Percentiles rank a stretch among this genome's conserved stretches.
phyloP scores from a whole-genome alignment of 139 green algal species.

The Diplosphaera chodatii region DNA sequence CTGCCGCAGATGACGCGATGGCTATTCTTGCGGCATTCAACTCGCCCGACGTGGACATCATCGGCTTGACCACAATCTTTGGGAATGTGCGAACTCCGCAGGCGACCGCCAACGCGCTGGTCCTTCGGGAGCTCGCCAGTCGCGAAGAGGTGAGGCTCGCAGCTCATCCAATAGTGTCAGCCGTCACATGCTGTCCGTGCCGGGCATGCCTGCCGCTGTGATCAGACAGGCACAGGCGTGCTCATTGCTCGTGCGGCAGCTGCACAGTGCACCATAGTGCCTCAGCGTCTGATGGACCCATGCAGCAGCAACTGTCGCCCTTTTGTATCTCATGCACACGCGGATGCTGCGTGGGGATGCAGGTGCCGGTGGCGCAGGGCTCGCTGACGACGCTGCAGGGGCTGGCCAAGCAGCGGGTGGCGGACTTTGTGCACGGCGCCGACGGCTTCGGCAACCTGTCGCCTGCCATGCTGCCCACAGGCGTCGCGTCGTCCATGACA shows the following conservation, averaged over 20 bases:
- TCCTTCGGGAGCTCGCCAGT: conserved; percentile 44
- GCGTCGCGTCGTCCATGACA: conserved; percentile 13
- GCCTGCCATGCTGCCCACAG: not conserved
- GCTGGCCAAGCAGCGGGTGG: conserved; percentile 53
- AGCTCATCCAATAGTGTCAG: too few relatives aligned
- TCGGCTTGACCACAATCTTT: conserved; percentile 77
- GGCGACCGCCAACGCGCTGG: conserved; percentile 74
- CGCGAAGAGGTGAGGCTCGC: conserved; percentile 5
- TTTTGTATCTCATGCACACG: too few relatives aligned
- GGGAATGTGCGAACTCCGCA: conserved; percentile 71
- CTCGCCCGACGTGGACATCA: conserved; percentile 61
- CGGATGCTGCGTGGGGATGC: too few relatives aligned
- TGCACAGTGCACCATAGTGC: too few relatives aligned
- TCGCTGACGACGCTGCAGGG: conserved; percentile 35
- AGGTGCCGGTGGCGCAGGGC: conserved; percentile 58
- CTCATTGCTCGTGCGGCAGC: too few relatives aligned
- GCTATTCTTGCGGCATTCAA: conserved; percentile 73
- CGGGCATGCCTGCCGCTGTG: too few relatives aligned
- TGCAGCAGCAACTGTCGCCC: too few relatives aligned
- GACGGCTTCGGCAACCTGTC: conserved; percentile 79
- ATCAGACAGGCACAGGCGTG: too few relatives aligned
- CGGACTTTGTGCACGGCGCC: conserved; percentile 86
- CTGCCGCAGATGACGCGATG: conserved; percentile 76
- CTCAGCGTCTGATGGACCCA: too few relatives aligned
- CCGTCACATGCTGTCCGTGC: too few relatives aligned